Base-by-base conservation (phyloP, 305 asterid species). In the Fraxinus sp. region DNA sequence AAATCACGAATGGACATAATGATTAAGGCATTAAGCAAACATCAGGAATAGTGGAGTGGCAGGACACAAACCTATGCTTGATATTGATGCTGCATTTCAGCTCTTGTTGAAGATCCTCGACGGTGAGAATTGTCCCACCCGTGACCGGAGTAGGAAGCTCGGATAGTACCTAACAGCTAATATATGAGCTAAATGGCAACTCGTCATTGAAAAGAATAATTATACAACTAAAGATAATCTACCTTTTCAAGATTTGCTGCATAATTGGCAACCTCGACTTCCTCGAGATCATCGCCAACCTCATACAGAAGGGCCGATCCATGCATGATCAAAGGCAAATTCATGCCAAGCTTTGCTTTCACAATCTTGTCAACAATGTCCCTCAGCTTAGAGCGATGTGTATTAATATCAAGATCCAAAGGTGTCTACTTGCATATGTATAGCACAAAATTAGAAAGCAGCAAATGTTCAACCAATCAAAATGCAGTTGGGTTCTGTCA, bases 31-130 rank as follows among this genome's bases (percentile, higher is more conserved):
- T 10, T 68, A 68, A 28, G 39, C 75, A 68, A 30, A 13, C 75
- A 26, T 28, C 37, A 68, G 75, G 75, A 68, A 68, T 68, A 68
- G 75, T 28, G 41, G 11, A 16, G 59, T 74, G 62, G 79, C 79
- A 80, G 32, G 82, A 59, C 79, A 87, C 89, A 75, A 78, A 97
- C 98, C 98, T 93, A 86, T 97, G 98, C 80, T 88, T 91, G 80
- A 97, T 83, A 85, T 90, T 93, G 81, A 97, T 91, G 89, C 90
- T 95, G 85, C 99, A 97, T 80, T 86, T 92, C 3, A 95, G 88
- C 90, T 95, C 99, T 88, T 97, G 98, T 52, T 86, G 99, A 86
- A 97, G 95, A 90, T 97, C 99, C 92, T 97, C 99, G 83, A 93
- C 97, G 0, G 93, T 92, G 82, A 97, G 91, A 85, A 88, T 90